Percentiles rank a stretch among this genome's conserved stretches.
Evolutionary conservation across 228 moss, liverwort and hornwort species (phyloP).

Genomic region (Sphagnum fallax): DNA sequence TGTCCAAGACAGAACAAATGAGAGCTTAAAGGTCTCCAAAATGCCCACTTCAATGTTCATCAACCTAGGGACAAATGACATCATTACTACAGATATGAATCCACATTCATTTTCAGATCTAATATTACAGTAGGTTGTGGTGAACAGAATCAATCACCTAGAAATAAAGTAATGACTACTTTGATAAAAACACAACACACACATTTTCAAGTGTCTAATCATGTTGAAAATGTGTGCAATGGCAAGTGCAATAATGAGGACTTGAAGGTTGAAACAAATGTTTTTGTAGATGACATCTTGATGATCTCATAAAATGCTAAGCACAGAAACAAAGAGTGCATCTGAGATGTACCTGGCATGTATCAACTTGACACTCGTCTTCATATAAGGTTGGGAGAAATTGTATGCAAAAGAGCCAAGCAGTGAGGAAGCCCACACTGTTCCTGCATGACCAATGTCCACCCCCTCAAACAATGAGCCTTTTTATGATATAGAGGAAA

Average conservation of each 20-base stretch:
- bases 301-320: background rate
- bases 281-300: background rate
- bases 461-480: background rate
- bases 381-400: conserved; percentile 78
- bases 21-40: no score
- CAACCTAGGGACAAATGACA: no score
- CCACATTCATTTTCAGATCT: no score
- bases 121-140: no score
- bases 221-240: background rate
- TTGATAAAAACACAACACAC: background rate
- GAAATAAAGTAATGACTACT: background rate
- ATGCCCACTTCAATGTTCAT: no score
- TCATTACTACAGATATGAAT: no score
- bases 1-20: no score
- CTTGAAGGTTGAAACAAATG: background rate
- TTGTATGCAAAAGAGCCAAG: conserved; percentile 88
- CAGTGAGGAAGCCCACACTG: conserved; percentile 77
- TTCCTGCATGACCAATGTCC: conserved; percentile 33
- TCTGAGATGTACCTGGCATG: conserved; percentile 62
- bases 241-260: background rate
- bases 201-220: background rate
- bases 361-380: conserved; percentile 94
- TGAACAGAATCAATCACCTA: background rate
- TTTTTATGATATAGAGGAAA: no score
- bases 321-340: background rate